These are phyloP conservation scores for Cryptosporidium ubiquitum DNA, from an alignment of 169 alveolate species.

Conservation along the genomic window DNA sequence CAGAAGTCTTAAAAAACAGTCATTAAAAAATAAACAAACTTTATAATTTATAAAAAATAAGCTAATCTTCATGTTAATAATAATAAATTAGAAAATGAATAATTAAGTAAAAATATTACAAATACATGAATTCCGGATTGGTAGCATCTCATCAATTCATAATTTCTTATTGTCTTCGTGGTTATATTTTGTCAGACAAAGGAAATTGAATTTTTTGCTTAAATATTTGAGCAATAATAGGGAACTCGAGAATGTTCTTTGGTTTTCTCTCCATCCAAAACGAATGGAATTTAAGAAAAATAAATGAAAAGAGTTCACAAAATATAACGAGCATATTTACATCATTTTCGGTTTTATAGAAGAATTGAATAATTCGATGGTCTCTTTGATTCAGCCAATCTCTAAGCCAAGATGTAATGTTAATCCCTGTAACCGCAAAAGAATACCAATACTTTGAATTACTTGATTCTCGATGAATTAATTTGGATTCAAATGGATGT, in stretches of 20 bases:
- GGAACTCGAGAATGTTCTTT: constrained; percentile 75
- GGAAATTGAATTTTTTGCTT: constrained; percentile 55
- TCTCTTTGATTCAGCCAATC: constrained; percentile 77
- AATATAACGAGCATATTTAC: constrained; percentile 40
- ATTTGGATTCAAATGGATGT: constrained; percentile 76
- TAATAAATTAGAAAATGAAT: not conserved
- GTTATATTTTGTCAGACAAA: constrained; percentile 44
- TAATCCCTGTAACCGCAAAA: constrained; percentile 81
- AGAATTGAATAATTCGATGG: constrained; percentile 32
- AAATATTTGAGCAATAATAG: constrained; percentile 73
- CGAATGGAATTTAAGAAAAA: constrained; percentile 72
- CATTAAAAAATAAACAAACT: too few species aligned
- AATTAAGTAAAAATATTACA: not conserved
- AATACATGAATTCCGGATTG: not conserved
- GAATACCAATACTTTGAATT: constrained; percentile 79
- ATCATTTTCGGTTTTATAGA: constrained; percentile 58
- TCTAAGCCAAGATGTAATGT: constrained; percentile 77
- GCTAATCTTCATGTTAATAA: not conserved
- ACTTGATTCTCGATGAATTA: constrained; percentile 75
- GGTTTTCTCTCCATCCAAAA: constrained; percentile 76
- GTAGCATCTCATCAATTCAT: not conserved
- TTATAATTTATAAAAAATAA: not conserved
- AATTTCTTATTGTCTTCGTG: constrained; percentile 2
- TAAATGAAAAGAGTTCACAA: constrained; percentile 53
- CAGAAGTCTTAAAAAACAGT: too few species aligned